Evolutionary conservation across 148 eudicot species (phyloP).

Genomic region (Diospyros lotus): DNA sequence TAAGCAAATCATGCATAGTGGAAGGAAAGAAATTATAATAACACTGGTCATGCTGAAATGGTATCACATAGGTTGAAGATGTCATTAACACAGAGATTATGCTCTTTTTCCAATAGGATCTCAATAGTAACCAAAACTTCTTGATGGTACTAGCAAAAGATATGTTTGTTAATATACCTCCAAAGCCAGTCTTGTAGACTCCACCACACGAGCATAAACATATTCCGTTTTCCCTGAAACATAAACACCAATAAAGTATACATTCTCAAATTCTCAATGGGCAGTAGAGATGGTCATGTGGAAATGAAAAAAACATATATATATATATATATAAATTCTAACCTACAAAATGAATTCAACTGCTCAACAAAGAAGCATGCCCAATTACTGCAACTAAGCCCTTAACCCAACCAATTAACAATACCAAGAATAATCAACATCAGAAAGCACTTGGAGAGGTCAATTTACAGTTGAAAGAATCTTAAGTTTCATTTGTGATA

Average conservation of each 20-base stretch:
- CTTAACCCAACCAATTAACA: background rate
- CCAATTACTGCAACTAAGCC: background rate
- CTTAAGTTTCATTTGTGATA: no score
- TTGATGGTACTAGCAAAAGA: background rate
- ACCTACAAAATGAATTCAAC: background rate
- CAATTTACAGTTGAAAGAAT: no score
- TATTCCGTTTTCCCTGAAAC: slow-evolving; percentile 84
- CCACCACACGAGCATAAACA: slow-evolving; percentile 75
- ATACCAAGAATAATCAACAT: background rate
- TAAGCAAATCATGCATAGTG: no score
- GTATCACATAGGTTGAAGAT: background rate
- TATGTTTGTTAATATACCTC: slow-evolving; percentile 46
- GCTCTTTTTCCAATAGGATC: background rate
- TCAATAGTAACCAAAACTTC: background rate
- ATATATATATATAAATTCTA: background rate
- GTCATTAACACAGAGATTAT: background rate
- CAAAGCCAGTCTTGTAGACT: slow-evolving; percentile 71
- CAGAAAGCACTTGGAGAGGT: no score
- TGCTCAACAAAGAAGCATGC: background rate
- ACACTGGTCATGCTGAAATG: no score
- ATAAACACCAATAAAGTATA: slow-evolving; percentile 7
- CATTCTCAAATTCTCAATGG: background rate
- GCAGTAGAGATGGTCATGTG: background rate
- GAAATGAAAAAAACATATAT: background rate
- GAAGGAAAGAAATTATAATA: no score